A percentile compares a stretch with the other conserved stretches of the same genome.
Evolutionary conservation across 345 rosid genomes (phyloP).

Genomic region (Barbarea vulgaris): DNA sequence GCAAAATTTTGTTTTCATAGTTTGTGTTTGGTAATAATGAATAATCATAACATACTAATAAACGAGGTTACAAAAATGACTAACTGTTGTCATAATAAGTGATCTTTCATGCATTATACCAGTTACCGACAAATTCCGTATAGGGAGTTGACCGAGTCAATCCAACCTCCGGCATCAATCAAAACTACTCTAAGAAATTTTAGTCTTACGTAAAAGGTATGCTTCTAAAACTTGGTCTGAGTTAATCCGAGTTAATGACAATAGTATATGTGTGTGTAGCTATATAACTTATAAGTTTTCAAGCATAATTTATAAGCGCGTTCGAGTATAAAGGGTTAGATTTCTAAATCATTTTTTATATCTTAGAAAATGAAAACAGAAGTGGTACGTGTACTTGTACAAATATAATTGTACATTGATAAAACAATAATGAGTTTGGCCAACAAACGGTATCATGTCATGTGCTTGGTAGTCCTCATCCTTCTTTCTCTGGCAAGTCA

Average conservation of each 20-base stretch:
- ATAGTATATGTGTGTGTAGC: not conserved
- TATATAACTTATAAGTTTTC: not conserved
- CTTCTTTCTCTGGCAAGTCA: slow-evolving; percentile 10
- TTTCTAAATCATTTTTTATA: not conserved
- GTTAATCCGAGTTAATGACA: not conserved
- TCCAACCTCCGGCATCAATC: not conserved
- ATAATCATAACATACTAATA: not conserved
- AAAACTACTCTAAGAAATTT: not conserved
- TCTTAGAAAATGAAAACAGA: slow-evolving; percentile 19
- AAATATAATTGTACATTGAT: slow-evolving; percentile 18
- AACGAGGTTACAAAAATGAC: not conserved
- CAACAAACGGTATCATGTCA: slow-evolving; percentile 41
- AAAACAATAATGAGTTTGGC: slow-evolving; percentile 38
- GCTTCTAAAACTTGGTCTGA: not conserved
- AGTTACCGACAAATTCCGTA: not conserved
- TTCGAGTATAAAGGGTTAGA: not conserved
- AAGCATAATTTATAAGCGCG: not conserved
- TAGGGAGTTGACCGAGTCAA: not conserved
- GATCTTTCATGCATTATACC: not conserved
- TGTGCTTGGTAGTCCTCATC: slow-evolving; percentile 35
- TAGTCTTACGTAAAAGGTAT: not conserved
- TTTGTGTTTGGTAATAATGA: no score
- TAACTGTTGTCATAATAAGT: not conserved
- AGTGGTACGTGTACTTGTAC: slow-evolving; percentile 34
- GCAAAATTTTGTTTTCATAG: no score